phyloP scores from a whole-genome alignment of 208 protist species.

The Balamuthia mandrillaris region DNA sequence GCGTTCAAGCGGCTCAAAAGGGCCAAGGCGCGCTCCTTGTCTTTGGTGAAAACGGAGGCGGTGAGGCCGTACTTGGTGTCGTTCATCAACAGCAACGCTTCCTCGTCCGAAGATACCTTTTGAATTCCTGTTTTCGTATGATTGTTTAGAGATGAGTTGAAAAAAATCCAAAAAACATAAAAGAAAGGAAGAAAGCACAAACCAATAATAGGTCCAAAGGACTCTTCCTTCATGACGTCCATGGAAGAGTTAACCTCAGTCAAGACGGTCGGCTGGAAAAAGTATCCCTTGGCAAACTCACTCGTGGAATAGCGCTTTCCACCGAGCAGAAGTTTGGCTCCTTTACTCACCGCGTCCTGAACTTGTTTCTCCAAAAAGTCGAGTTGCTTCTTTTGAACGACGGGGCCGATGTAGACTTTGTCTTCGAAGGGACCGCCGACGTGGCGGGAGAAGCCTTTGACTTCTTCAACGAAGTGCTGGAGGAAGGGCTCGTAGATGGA shows the following conservation, averaged over 20 bases:
- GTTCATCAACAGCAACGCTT: constrained; percentile 48
- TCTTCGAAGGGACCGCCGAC: constrained; percentile 43
- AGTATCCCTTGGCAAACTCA: constrained; percentile 47
- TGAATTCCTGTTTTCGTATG: constrained; percentile 1
- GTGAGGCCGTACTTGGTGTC: constrained; percentile 50
- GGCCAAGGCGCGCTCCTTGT: background rate
- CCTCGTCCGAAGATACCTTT: constrained; percentile 8
- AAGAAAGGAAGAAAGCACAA: background rate
- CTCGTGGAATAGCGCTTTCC: constrained; percentile 30
- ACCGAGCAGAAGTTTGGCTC: constrained; percentile 44
- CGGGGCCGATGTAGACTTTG: constrained; percentile 51
- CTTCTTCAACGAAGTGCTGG: background rate
- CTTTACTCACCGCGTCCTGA: constrained; percentile 29
- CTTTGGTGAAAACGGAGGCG: constrained; percentile 24
- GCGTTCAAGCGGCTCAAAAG: constrained; percentile 33
- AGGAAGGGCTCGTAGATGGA: constrained; percentile 42
- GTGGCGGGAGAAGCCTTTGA: constrained; percentile 32
- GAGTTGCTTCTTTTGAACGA: constrained; percentile 33
- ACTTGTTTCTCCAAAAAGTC: constrained; percentile 27
- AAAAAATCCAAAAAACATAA: background rate
- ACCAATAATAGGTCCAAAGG: constrained; percentile 50
- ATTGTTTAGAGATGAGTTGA: background rate
- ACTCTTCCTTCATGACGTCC: constrained; percentile 47
- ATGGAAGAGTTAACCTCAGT: constrained; percentile 41
- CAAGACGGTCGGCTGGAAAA: constrained; percentile 51